phyloP scores from a whole-genome alignment of 2,329 filamentous ascomycete genomes.

The Botrytis pseudocinerea region DNA sequence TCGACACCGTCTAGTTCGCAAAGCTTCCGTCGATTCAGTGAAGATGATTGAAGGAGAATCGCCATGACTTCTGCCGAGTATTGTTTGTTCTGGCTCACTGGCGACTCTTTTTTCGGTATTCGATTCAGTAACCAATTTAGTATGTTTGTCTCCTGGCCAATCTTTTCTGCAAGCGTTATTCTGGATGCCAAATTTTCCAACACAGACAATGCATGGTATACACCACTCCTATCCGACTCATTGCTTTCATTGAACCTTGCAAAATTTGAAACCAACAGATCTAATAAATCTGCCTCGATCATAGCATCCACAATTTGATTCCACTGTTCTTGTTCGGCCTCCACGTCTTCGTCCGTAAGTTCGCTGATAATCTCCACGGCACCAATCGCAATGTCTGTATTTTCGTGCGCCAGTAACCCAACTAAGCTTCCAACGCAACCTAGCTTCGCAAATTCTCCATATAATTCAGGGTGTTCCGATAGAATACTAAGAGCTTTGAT shows the following conservation, averaged over 20 bases:
- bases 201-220: constrained; percentile 82
- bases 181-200: constrained; percentile 84
- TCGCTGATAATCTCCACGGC: constrained; percentile 88
- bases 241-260: constrained; percentile 73
- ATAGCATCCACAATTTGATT: constrained; percentile 68
- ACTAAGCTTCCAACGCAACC: constrained; percentile 75
- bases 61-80: constrained; percentile 91
- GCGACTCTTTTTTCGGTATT: constrained; percentile 66
- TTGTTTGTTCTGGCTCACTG: constrained; percentile 86
- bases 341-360: constrained; percentile 89
- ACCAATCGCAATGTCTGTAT: constrained; percentile 93
- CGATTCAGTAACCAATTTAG: constrained; percentile 77
- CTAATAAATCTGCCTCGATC: constrained; percentile 69
- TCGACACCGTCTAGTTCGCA: constrained; percentile 72
- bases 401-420: constrained; percentile 85
- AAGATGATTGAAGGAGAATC: constrained; percentile 78
- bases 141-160: constrained; percentile 68
- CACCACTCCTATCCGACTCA: constrained; percentile 76
- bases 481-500: constrained; percentile 86
- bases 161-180: constrained; percentile 64
- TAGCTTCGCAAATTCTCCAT: constrained; percentile 74
- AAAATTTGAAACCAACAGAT: constrained; percentile 76
- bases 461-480: constrained; percentile 81
- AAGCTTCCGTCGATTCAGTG: constrained; percentile 63
- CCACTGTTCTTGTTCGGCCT: constrained; percentile 80